Base-by-base conservation (phyloP, 2,329 filamentous ascomycete species). In the Dothidotthia symphoricarpi region DNA sequence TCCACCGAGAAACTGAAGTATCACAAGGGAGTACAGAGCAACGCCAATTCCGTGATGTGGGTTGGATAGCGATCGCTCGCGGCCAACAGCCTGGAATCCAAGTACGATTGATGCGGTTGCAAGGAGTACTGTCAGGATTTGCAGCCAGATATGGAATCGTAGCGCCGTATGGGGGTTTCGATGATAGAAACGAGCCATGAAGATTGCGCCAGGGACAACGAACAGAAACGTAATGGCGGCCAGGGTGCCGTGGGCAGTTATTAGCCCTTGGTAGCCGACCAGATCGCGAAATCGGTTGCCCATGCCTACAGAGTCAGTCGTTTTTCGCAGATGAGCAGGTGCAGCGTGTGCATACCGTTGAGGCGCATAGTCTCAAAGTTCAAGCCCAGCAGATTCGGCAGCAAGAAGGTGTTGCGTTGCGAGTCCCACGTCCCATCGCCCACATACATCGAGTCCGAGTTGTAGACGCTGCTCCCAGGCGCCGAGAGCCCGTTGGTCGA, bases 361-460 rank as follows among this genome's bases (percentile, higher is more conserved):
- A 88, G 89, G 62, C 77, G 81, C 82, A 87, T 90, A 5, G 86
- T 90, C 33, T 83, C 84, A 63, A 88, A 87, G 61, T 89, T 87
- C 48, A 88, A 68, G 7, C 85, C 86, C 55, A 83, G 74, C 30
- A 93, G 70, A 58, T 89, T 89, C 24, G 87, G 87, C 34, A 93
- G 70, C 36, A 93, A 70, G 62, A 91, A 93, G 13, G 78, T 82
- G 59, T 90, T 88, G 61, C 83, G 83, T 42, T 76, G 74, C 40
- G 84, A 83, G 57, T 90, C 84, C 86, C 87, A 93, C 24, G 87
- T 91, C 15, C 87, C 87, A 62, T 91, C 87, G 47, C 86, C 86
- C 12, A 91, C 86, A 38, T 73, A 75, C 75, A 90, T 74, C n/a
- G 82, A 86, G 58, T 82, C 75, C 34, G 85, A 88, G 53, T 77